Evolutionary conservation across 2,329 filamentous ascomycete genomes (phyloP), one percentile per base, ranked within the genome.

Genomic region (Aspergillus clavatus): DNA sequence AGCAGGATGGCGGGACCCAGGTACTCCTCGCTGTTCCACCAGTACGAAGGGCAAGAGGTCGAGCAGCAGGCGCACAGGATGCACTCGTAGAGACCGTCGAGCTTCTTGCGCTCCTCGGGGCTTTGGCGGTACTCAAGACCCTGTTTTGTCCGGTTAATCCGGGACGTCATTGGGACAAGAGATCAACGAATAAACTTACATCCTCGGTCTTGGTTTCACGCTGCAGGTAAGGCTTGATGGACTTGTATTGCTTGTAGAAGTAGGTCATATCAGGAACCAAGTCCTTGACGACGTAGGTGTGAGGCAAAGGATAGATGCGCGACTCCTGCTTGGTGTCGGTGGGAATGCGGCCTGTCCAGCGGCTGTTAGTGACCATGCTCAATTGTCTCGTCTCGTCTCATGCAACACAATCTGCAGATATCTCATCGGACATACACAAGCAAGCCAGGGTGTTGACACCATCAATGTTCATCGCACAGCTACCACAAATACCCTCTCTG

Each of bases 221-320:
- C 77, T 97, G 93, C 43, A 98, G 83, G 71, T 95, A 98, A 35
- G 93, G 93, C 83, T 97, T 95, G 75, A 98, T 96, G 12, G 90
- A 96, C 76, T 96, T 95, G 82, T 98, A 98, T 79, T 98, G 93
- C 81, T 97, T 97, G 83, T 98, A 98, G 77, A 98, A 97, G 66
- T 93, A 87, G 52, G 93, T 98, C 76, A 98, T 77, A 69, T 98
- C 93, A 48, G 93, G 91, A 26, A 98, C 93, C 52, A 98, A 83
- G 70, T 98, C 93, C 82, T 97, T 98, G 75, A 98, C 90, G 59
- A 98, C 88, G 74, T 96, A 98, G 72, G 90, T 96, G 76, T 98
- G 93, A 61, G 93, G 93, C 58, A 98, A 81, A 50, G 93, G 93
- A 77, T 98, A 98, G 72, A 98, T 90, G 77, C 95, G 91, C 64